Conservation (phyloP, 305 asterid species). For the Rubia tinctorum region DNA sequence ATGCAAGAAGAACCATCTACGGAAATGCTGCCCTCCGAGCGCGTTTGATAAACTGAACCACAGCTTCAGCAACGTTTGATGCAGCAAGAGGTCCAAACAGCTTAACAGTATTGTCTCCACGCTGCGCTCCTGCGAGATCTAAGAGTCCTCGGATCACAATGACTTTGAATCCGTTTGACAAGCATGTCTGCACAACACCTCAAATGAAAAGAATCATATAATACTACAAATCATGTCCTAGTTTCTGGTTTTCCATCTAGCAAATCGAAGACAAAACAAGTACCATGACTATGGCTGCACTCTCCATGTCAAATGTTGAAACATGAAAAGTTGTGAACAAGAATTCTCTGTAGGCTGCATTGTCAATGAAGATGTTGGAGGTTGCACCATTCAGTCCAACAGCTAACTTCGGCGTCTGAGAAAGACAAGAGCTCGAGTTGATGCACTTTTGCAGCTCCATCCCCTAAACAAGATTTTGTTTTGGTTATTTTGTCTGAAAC, state of each 20-base stretch:
- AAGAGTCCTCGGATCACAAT: conserved; percentile 50
- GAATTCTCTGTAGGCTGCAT: conserved; percentile 54
- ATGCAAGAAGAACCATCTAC: background rate
- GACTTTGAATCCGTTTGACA: conserved; percentile 50
- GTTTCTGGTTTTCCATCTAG: background rate
- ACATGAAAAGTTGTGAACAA: conserved; percentile 44
- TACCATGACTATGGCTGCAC: conserved; percentile 65
- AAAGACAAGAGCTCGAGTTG: conserved; percentile 48
- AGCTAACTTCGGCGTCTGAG: conserved; percentile 40
- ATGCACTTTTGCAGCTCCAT: conserved; percentile 39
- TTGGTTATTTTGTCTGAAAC: background rate
- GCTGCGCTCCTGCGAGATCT: conserved; percentile 57
- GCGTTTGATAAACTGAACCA: conserved; percentile 36
- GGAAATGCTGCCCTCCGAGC: background rate
- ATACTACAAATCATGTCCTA: background rate
- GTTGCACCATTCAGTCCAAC: conserved; percentile 53
- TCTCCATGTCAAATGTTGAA: conserved; percentile 67
- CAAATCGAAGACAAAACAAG: background rate
- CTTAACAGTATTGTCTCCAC: conserved; percentile 35
- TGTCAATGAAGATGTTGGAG: conserved; percentile 50
- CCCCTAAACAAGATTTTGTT: background rate
- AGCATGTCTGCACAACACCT: conserved; percentile 39
- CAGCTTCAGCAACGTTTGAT: conserved; percentile 48
- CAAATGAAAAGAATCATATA: background rate
- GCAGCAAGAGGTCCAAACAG: conserved; percentile 55